Base-by-base conservation (phyloP, 2,329 filamentous ascomycete species). In the Penicillium sp. region DNA sequence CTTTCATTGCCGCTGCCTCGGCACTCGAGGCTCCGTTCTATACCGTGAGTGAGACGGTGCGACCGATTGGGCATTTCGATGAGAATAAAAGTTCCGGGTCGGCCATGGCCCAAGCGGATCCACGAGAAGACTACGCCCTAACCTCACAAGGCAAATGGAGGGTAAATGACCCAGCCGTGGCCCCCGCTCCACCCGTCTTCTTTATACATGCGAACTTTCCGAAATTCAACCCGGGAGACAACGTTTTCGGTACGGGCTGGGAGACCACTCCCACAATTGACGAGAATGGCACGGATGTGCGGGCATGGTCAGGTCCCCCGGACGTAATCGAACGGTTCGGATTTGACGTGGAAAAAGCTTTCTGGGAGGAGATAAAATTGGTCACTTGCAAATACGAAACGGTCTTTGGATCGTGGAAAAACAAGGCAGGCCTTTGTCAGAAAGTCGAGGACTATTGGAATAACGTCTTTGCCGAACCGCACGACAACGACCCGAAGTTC, bases 171-270 rank as follows among this genome's bases (percentile, higher is more conserved):
- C 57, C 63, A 3, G 53, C 61, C 1, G 61, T 65, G 28, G 69
- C 64, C 16, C 53, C 63, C 18, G 46, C 70, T 6, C 70, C 71
- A 1, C 67, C 60, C 3, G 57, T 69, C 11, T 71, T 73, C 48
- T 74, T 74, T 38, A 63, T 75, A 30, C 72, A 75, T 49, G 70
- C 71, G 22, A 73, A 74, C 48, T 67, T 72, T 40, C 73, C 73
- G 24, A 74, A 74, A 48, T 71, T 76, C 45, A 72, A 75, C 39
- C 72, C 73, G 0, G 63, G 64, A 4, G 70, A 69, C 40, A 65
- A 69, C 10, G 61, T 74, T 3, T 75, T 73, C 44, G 73, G 71
- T 7, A 55, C 63, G 36, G 61, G 64, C 3, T 73, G 66, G 60
- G 73, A 74, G 42, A 71, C 68, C 2, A 61, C 66, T 1, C 73